These are phyloP conservation scores for Hypoxylon sp. DNA, from an alignment of 2,329 filamentous ascomycete genomes.

Conservation along the genomic window DNA sequence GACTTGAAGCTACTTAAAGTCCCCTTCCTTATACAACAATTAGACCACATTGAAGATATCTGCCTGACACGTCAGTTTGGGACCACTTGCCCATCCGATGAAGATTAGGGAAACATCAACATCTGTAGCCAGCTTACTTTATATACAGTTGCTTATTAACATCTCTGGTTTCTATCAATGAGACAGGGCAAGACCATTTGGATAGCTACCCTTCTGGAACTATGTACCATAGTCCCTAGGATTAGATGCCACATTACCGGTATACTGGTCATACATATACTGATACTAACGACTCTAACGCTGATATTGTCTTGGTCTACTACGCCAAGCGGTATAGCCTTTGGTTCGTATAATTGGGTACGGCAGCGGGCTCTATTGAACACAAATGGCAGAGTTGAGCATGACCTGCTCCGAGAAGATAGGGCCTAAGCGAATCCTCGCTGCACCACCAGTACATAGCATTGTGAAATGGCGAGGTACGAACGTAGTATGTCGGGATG, in stretches of 20 bases:
- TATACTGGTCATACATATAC: not conserved
- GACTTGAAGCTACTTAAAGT: not conserved
- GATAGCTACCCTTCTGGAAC: not conserved
- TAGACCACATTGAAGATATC: slow-evolving; percentile 11
- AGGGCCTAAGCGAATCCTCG: slow-evolving; percentile 3
- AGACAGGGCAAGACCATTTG: not conserved
- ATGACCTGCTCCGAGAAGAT: slow-evolving; percentile 16
- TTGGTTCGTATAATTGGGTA: not conserved
- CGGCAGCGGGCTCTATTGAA: not conserved
- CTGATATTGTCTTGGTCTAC: slow-evolving; percentile 1
- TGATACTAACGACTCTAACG: not conserved
- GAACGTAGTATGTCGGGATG: not conserved
- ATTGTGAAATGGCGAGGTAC: too few species aligned
- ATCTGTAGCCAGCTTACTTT: too few species aligned
- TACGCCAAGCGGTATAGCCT: not conserved
- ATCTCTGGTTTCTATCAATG: too few species aligned
- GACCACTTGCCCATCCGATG: not conserved
- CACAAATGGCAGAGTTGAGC: not conserved
- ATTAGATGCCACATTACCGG: not conserved
- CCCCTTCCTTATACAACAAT: not conserved
- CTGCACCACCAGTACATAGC: not conserved
- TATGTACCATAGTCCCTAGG: not conserved
- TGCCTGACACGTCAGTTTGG: not conserved
- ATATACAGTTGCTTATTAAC: too few species aligned
- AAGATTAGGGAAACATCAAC: too few species aligned